phyloP scores from a whole-genome alignment of 495 filamentous ascomycete genomes.

The Rusavskia elegans region DNA sequence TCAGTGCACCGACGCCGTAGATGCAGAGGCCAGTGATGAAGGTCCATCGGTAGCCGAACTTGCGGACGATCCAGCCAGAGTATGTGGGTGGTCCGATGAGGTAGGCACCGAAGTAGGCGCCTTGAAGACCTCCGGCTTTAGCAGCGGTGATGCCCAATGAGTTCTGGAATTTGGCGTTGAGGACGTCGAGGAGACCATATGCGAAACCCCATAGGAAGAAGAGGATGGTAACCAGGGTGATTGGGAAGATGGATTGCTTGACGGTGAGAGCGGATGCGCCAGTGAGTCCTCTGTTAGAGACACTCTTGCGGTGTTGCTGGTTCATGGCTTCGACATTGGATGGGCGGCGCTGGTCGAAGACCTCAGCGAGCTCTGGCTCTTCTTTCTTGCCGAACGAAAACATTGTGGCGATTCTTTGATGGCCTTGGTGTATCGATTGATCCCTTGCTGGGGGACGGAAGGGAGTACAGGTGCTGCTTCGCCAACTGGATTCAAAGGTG shows the following conservation, averaged over 20 bases:
- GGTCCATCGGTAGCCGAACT: slow-evolving; percentile 43
- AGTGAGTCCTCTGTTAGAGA: slow-evolving; percentile 12
- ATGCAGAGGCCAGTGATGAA: slow-evolving; percentile 46
- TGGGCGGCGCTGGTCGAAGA: slow-evolving; percentile 10
- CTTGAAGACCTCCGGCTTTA: slow-evolving; percentile 29
- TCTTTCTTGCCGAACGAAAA: not conserved
- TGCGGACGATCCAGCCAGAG: slow-evolving; percentile 48
- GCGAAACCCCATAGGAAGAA: slow-evolving; percentile 31
- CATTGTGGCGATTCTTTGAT: not conserved
- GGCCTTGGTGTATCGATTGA: not conserved
- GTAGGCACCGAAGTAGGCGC: slow-evolving; percentile 39
- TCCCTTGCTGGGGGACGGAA: no score
- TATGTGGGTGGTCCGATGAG: slow-evolving; percentile 49
- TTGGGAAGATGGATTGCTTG: slow-evolving; percentile 36
- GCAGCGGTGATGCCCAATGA: slow-evolving; percentile 28
- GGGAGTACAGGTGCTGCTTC: no score
- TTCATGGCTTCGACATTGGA: slow-evolving; percentile 14
- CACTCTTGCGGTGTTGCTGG: slow-evolving; percentile 10
- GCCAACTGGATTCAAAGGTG: no score
- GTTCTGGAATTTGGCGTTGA: slow-evolving; percentile 38
- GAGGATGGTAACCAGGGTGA: slow-evolving; percentile 23
- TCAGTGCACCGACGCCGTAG: slow-evolving; percentile 45
- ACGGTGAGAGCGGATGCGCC: slow-evolving; percentile 26
- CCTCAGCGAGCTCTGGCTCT: slow-evolving; percentile 8
- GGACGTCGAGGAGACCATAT: slow-evolving; percentile 36